Evolutionary conservation across 2,329 filamentous ascomycete genomes (phyloP), one percentile per base, ranked within the genome.

Genomic region (Tolypocladium cylindrosporum): DNA sequence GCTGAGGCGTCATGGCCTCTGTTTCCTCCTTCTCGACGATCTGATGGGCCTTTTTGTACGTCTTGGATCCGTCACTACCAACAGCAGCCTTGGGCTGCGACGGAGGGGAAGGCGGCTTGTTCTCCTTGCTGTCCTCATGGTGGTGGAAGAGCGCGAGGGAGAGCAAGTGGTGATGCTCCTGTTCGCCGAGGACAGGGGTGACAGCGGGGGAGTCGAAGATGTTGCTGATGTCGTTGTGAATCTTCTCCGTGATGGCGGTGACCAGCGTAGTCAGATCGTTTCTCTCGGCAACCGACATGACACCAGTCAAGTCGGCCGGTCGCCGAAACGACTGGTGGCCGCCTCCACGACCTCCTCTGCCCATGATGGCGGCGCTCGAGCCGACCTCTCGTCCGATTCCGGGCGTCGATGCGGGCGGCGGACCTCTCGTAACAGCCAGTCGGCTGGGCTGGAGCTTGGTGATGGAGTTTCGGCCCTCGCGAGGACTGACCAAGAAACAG

Each of bases 251-350:
- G 61, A 84, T 79, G 52, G 75, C 74, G 34, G 68, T 73, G 58
- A 83, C 69, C 14, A 87, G 74, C 4, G 74, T 71, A n/a, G 74
- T 70, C 45, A 87, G 68, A 58, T 85, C 81, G 39, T 73, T 72
- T 63, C 75, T 78, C 64, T 85, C 80, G 2, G 75, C 71, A 5
- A 69, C 52, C 24, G 70, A 79, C 42, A 85, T 67, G 55, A 81
- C 66, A 34, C 74, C 73, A 56, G 77, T 82, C 61, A 85, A 63
- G 60, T 84, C 81, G 45, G 79, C 75, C 42, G 79, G 72, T 21
- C 78, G 75, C 59, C 74, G 76, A 58, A 69, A 67, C 45, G 67
- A 64, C 54, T 66, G 71, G 59, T 66, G 69, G 54, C 63, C 64
- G 57, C 64, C 68, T 62, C 67, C 68, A 39, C 73, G 68, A 54